Evolutionary conservation across 345 rosid species (phyloP), one percentile per base, ranked within the genome.

Genomic region (Fremontodendron californicum): DNA sequence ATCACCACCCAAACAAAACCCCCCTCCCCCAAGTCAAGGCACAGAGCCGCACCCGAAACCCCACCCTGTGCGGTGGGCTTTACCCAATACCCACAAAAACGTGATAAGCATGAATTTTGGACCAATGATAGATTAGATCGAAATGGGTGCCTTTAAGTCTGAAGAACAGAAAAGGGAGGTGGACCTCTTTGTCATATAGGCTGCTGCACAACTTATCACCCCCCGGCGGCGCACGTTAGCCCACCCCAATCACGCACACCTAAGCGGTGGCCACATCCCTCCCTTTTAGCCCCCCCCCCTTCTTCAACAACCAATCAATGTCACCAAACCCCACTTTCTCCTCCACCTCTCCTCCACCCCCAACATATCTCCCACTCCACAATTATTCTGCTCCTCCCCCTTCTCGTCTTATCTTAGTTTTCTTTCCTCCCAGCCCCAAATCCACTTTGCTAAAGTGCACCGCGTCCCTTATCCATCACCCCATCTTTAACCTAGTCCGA

Each of bases 201-300:
- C 64, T 64, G 76, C 77, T 74, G 82, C 76, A 54, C 87, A 35
- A 35, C 72, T 64, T 75, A 75, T 35, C 66, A 43, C 79, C 77
- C 77, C 79, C 77, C 75, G 68, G 52, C 84, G 85, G 91, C 81
- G 88, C 85, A 88, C 84, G 81, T 85, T 87, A 87, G 88, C 73
- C 71, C 49, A 6, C 78, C 21, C 70, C 43, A 33, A 71, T 40
- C 71, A 15, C 78, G 23, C 55, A 67, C 82, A 77, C 81, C 85
- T 43, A 79, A 82, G 85, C 82, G 85, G 82, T 82, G 85, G 85
- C 83, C 69, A 37, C 71, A 77, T 66, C 78, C 79, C 78, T 78
- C 79, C 64, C 74, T 49, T 21, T 75, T 58, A 57, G 9, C 72
- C 49, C 40, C 68, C 35, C 35, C 35, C 1, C 35, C 3, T 37